These are phyloP conservation scores for Metschnikowia chrysomelidarum DNA, from an alignment of 805 yeast species.

Conservation along the genomic window DNA sequence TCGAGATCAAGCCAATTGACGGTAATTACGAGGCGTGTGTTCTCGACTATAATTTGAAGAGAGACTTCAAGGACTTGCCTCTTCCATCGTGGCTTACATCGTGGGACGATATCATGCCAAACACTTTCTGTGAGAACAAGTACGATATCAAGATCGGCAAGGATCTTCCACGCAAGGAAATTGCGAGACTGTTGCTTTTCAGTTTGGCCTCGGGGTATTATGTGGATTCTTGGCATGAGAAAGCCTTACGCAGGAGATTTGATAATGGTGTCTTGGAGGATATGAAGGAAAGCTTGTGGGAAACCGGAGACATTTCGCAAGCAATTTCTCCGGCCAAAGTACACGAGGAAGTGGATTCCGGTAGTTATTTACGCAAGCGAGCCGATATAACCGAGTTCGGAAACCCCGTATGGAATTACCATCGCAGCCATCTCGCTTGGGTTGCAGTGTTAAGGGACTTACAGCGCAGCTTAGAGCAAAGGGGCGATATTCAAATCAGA, in stretches of 20 bases:
- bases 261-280: slow-evolving; percentile 2
- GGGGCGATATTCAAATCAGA: too few relatives aligned
- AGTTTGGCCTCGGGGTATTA: slow-evolving; percentile 9
- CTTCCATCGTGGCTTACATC: slow-evolving; percentile 4
- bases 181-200: slow-evolving; percentile 4
- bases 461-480: too few relatives aligned
- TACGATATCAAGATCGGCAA: slow-evolving; percentile 8
- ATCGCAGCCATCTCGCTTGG: too few relatives aligned
- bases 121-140: slow-evolving; percentile 4
- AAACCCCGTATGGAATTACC: too few relatives aligned
- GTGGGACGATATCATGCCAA: slow-evolving; percentile 8
- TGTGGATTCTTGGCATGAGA: slow-evolving; percentile 2
- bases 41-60: slow-evolving; percentile 4
- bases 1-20: too few relatives aligned
- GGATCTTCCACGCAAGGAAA: neutral
- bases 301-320: slow-evolving; percentile 5
- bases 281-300: slow-evolving; percentile 8
- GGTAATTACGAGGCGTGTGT: neutral
- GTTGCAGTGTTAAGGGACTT: too few relatives aligned
- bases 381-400: too few relatives aligned
- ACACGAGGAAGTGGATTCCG: too few relatives aligned
- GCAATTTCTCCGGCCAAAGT: too few relatives aligned
- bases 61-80: slow-evolving; percentile 2
- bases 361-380: too few relatives aligned
- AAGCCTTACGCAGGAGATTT: slow-evolving; percentile 4